Conservation (phyloP, 1,284 basidiomycete species). For the Stereum hirsutum region DNA sequence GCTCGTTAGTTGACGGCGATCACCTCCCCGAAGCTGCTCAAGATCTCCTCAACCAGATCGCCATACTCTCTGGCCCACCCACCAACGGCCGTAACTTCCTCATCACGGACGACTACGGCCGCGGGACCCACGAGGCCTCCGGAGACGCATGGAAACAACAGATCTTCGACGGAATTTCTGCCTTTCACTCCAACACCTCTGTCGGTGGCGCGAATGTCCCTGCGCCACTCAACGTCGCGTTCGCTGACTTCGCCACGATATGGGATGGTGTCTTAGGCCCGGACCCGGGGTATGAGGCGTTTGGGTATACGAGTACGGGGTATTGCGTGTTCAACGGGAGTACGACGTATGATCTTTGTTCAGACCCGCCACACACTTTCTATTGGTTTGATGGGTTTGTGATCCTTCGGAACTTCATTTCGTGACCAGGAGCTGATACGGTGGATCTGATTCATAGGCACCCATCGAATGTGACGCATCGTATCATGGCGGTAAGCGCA, state of each 20-base stretch:
- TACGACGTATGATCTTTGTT: slow-evolving; percentile 15
- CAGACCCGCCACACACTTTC: slow-evolving; percentile 37
- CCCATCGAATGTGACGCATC: slow-evolving; percentile 31
- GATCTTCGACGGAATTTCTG: slow-evolving; percentile 18
- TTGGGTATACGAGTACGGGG: slow-evolving; percentile 22
- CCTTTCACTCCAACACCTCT: slow-evolving; percentile 11
- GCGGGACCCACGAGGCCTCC: slow-evolving; percentile 15
- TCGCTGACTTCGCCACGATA: slow-evolving; percentile 19
- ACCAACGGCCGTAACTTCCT: slow-evolving; percentile 22
- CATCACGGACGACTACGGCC: slow-evolving; percentile 23
- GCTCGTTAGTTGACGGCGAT: slow-evolving; percentile 21
- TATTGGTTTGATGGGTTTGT: slow-evolving; percentile 41
- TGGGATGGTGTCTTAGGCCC: slow-evolving; percentile 21
- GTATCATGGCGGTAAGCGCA: slow-evolving; percentile 40
- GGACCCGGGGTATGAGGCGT: slow-evolving; percentile 21
- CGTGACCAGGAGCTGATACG: too few species aligned
- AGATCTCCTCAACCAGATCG: slow-evolving; percentile 23
- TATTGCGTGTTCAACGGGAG: slow-evolving; percentile 16
- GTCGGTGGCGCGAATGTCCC: slow-evolving; percentile 9
- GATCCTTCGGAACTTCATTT: background rate
- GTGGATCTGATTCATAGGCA: slow-evolving; percentile 20
- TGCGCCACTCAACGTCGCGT: slow-evolving; percentile 15
- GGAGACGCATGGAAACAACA: slow-evolving; percentile 22
- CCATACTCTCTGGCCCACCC: slow-evolving; percentile 18
- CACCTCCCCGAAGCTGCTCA: slow-evolving; percentile 25